Percentiles rank a stretch among this genome's conserved stretches.
These are phyloP conservation scores for Grigorovia humatica DNA, from an alignment of 805 yeast species.

Conservation along the genomic window DNA sequence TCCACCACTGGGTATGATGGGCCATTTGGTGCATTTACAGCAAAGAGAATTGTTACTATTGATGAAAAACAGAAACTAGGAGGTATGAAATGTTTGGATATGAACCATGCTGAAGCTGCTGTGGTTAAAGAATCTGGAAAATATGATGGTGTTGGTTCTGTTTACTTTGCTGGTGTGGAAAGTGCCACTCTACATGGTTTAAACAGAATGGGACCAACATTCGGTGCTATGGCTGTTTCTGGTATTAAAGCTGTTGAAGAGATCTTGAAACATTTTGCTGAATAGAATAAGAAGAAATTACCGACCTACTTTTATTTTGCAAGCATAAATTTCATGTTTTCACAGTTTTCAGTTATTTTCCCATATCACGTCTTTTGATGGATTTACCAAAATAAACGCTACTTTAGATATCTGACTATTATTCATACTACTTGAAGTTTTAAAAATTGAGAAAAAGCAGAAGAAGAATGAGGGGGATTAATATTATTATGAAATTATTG, in stretches of 20 bases:
- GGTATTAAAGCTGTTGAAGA: slow-evolving; percentile 72
- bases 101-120: slow-evolving; percentile 68
- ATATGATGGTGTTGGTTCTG: slow-evolving; percentile 22
- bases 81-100: slow-evolving; percentile 71
- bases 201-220: slow-evolving; percentile 79
- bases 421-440: too few species aligned
- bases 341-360: too few species aligned
- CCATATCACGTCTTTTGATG: too few species aligned
- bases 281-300: slow-evolving; percentile 2
- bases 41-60: slow-evolving; percentile 52
- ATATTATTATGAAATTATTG: too few species aligned
- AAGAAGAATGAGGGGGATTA: too few species aligned
- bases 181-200: slow-evolving; percentile 66
- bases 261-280: slow-evolving; percentile 26
- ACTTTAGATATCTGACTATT: too few species aligned
- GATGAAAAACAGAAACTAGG: slow-evolving; percentile 40
- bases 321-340: too few species aligned
- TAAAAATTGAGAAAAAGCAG: too few species aligned
- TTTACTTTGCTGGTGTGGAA: slow-evolving; percentile 57
- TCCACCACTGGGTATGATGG: slow-evolving; percentile 79
- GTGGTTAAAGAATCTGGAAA: slow-evolving; percentile 57
- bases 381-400: too few species aligned
- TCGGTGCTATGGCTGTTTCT: slow-evolving; percentile 70
- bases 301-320: background rate
- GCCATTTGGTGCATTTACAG: slow-evolving; percentile 72